Evolutionary conservation across 306 rosid genomes (phyloP).

Genomic region (Casuarina glauca): DNA sequence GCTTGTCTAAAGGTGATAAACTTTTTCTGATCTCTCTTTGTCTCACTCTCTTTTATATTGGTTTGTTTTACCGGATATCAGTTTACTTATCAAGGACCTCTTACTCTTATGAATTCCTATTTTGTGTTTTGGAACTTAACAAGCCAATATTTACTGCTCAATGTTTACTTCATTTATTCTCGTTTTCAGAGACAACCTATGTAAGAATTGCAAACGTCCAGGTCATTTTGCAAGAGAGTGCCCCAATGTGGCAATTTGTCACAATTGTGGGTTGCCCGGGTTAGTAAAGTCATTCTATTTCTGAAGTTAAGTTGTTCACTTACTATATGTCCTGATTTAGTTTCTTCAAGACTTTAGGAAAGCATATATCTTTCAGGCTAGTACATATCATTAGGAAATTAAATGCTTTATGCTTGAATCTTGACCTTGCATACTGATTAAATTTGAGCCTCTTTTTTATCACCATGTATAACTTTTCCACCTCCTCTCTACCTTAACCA

Average conservation of each 20-base stretch:
- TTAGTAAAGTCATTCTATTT: slow-evolving; percentile 37
- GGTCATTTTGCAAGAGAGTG: slow-evolving; percentile 98
- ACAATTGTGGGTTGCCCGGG: slow-evolving; percentile 97
- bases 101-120: background rate
- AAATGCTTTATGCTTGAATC: background rate
- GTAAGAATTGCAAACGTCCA: slow-evolving; percentile 99
- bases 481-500: background rate
- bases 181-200: slow-evolving; percentile 78
- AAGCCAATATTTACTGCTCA: slow-evolving; percentile 5
- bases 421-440: background rate
- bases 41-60: background rate
- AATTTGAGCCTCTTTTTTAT: background rate
- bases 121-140: background rate
- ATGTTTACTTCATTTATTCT: slow-evolving; percentile 20
- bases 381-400: background rate
- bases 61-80: background rate
- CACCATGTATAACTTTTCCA: background rate
- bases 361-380: background rate
- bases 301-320: slow-evolving; percentile 7
- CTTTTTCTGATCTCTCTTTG: background rate
- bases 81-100: background rate
- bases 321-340: background rate
- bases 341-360: background rate
- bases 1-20: background rate
- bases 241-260: slow-evolving; percentile 98